phyloP scores from a whole-genome alignment of 2,329 filamentous ascomycete genomes.

The Orbilia ellipsospora region DNA sequence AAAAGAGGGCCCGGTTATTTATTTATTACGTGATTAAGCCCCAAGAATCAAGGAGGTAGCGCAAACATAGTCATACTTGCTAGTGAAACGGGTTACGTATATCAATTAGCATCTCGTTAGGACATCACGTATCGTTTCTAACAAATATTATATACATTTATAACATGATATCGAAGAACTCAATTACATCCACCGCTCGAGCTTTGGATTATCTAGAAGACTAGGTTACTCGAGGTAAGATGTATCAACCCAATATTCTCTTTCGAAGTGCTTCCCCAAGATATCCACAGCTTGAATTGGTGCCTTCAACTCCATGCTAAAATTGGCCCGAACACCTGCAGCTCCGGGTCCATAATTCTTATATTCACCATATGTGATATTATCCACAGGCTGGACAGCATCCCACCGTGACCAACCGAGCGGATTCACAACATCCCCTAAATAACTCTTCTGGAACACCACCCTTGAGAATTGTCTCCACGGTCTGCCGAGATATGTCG shows the following conservation, averaged over 20 bases:
- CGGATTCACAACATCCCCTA: conserved; percentile 70
- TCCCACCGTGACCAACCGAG: conserved; percentile 72
- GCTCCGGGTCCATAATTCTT: conserved; percentile 71
- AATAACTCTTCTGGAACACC: conserved; percentile 66
- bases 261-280: conserved; percentile 36
- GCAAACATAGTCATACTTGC: too few relatives aligned
- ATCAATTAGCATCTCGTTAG: too few relatives aligned
- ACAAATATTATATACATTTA: neutral
- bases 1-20: too few relatives aligned
- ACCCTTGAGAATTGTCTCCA: conserved; percentile 65
- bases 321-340: conserved; percentile 65
- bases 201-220: neutral
- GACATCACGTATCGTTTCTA: too few relatives aligned
- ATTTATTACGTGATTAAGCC: too few relatives aligned
- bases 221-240: conserved; percentile 17
- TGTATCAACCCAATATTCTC: conserved; percentile 40
- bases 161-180: neutral
- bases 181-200: too few relatives aligned
- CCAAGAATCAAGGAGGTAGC: too few relatives aligned
- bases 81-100: too few relatives aligned
- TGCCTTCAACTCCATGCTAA: conserved; percentile 11
- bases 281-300: conserved; percentile 27
- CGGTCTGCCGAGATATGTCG: conserved; percentile 68
- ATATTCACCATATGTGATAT: conserved; percentile 71
- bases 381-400: conserved; percentile 64